Conservation (phyloP, 768 basidiomycete species). For the Macrolepiota dolichaula region DNA sequence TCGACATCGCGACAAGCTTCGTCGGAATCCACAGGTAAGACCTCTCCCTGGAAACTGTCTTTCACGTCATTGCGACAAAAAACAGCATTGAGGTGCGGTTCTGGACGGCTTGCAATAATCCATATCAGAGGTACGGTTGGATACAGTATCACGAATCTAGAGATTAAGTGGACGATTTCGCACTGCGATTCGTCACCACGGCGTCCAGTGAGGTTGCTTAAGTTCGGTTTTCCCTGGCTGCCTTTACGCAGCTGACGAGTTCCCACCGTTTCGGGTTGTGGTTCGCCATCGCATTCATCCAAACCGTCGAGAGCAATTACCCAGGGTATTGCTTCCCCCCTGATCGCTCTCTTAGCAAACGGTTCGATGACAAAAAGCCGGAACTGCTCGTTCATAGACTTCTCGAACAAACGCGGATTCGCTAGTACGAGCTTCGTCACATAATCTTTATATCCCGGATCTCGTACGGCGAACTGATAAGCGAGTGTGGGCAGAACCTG, state of each 20-base stretch:
- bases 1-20: constrained; percentile 17
- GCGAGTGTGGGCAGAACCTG: constrained; percentile 20
- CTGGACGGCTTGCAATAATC: constrained; percentile 25
- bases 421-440: constrained; percentile 5
- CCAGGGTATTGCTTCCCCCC: background rate
- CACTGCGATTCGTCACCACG: constrained; percentile 9
- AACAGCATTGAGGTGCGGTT: constrained; percentile 16
- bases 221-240: no score
- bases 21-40: constrained; percentile 9
- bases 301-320: constrained; percentile 22
- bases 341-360: background rate
- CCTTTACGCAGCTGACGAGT: no score
- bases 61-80: constrained; percentile 4
- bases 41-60: background rate
- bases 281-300: constrained; percentile 21
- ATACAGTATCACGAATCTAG: background rate
- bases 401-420: constrained; percentile 9
- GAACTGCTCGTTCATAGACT: constrained; percentile 13
- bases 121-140: constrained; percentile 17
- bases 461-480: constrained; percentile 16
- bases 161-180: constrained; percentile 15
- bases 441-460: background rate
- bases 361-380: constrained; percentile 14
- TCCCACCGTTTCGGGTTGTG: no score
- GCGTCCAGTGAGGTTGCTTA: background rate